Base-by-base conservation (phyloP, 164 flowering plant species). In the Dillenia suffruticosa region DNA sequence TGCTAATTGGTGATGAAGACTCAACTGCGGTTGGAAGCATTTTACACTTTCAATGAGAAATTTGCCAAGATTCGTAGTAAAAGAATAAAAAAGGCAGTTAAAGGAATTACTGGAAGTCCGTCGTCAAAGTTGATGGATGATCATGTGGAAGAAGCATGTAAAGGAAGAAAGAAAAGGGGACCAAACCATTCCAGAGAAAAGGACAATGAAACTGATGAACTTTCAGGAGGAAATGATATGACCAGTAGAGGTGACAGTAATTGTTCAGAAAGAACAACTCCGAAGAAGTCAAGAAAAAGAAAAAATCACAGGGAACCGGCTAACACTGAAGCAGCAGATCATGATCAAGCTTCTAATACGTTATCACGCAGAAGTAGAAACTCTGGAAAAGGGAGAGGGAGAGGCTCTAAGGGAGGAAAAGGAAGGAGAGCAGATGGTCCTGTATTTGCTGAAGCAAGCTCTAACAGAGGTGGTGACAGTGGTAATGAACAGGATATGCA, bases 51-150 rank as follows among this genome's bases (percentile, higher is more conserved):
- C 82, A 94, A 91, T 67, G 97, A 94, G 76, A 80, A 83, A 74
- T 94, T 94, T 89, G 98, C 97, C 9, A 91, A 91, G 74, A 86
- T 94, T 68, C 95, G 95, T 54, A 94, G 98, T 64, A 78, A 81
- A 76, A 87, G 97, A 76, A 88, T 91, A 3, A 83, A 82, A 44
- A 84, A 85, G 63, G 97, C 98, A 67, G 84, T 94, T 17, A 89
- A 86, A 81, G 91, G 92, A 43, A 86, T 89, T 17, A 76, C 87
- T 9, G 86, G 84, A 53, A 77, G 58, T 9, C 67, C 59, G 45
- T 70, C 89, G 19, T 72, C 68, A 10, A 83, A 79, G 54, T 63
- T 78, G 74, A 68, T 70, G 71, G 81, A 72, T 77, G 79, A 66
- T 51, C 61, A 52, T 65, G 55, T 15, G 32, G 68, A 67, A 62